These are phyloP conservation scores for Fraxinus platypoda DNA, from an alignment of 305 asterid genomes.

Conservation along the genomic window DNA sequence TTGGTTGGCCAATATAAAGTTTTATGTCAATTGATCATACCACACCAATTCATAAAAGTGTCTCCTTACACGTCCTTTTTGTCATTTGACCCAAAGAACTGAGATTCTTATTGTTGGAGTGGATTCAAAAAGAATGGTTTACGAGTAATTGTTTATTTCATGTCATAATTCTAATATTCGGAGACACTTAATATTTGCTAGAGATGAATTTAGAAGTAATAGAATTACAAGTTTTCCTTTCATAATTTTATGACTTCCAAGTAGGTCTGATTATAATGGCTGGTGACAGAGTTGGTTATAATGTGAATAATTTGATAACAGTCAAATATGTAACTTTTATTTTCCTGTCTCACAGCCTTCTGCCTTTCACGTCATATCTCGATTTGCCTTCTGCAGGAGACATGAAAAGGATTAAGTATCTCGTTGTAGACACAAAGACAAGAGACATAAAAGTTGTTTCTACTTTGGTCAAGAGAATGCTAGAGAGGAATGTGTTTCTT, in stretches of 20 bases:
- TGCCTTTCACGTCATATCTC: constrained; percentile 7
- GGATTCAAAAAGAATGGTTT: neutral
- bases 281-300: neutral
- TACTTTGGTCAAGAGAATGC: constrained; percentile 61
- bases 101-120: neutral
- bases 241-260: neutral
- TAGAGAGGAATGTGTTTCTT: constrained; percentile 67
- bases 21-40: neutral
- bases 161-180: neutral
- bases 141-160: neutral
- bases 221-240: neutral
- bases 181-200: neutral
- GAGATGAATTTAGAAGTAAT: neutral
- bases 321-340: neutral
- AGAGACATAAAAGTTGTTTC: constrained; percentile 45
- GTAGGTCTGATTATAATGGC: neutral
- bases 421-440: constrained; percentile 55
- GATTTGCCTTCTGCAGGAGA: constrained; percentile 47
- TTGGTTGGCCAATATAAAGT: neutral
- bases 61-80: neutral
- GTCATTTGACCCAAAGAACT: neutral
- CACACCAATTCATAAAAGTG: neutral
- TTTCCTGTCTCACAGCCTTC: neutral
- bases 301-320: neutral
- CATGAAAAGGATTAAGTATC: constrained; percentile 50